Evolutionary conservation across 805 yeast species (phyloP).

Genomic region (Candida coquimbonensis): DNA sequence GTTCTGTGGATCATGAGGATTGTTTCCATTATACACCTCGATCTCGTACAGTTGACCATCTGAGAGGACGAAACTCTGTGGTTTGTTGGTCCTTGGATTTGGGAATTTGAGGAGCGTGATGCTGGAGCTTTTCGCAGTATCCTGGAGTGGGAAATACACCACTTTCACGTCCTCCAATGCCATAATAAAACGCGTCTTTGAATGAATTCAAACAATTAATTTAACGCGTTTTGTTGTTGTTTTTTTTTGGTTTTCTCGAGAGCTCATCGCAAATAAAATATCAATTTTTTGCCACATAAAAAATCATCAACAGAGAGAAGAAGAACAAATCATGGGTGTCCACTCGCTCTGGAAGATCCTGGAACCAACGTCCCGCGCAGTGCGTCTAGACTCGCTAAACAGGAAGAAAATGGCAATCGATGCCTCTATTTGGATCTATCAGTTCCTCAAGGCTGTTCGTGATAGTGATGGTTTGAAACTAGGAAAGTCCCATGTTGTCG

Average conservation of each 20-base stretch:
- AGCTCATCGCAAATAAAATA: background rate
- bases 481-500: slow-evolving; percentile 82
- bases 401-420: slow-evolving; percentile 85
- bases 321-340: slow-evolving; percentile 69
- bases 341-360: slow-evolving; percentile 89
- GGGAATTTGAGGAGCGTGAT: slow-evolving; percentile 12
- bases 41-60: slow-evolving; percentile 30
- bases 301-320: background rate
- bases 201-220: no score
- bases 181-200: slow-evolving; percentile 3
- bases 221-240: background rate
- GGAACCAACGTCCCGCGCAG: slow-evolving; percentile 87
- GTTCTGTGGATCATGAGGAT: slow-evolving; percentile 26
- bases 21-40: slow-evolving; percentile 31
- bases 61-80: slow-evolving; percentile 10
- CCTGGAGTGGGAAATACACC: slow-evolving; percentile 9
- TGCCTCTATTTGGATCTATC: slow-evolving; percentile 98
- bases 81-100: slow-evolving; percentile 12
- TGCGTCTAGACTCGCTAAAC: slow-evolving; percentile 75
- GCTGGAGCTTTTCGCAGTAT: background rate
- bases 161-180: slow-evolving; percentile 6
- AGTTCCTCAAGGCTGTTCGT: slow-evolving; percentile 89
- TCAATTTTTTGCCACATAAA: background rate
- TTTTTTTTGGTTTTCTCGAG: background rate
- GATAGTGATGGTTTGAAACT: slow-evolving; percentile 82